These are phyloP conservation scores for Alnus rubra DNA, from an alignment of 306 rosid genomes.

Conservation along the genomic window DNA sequence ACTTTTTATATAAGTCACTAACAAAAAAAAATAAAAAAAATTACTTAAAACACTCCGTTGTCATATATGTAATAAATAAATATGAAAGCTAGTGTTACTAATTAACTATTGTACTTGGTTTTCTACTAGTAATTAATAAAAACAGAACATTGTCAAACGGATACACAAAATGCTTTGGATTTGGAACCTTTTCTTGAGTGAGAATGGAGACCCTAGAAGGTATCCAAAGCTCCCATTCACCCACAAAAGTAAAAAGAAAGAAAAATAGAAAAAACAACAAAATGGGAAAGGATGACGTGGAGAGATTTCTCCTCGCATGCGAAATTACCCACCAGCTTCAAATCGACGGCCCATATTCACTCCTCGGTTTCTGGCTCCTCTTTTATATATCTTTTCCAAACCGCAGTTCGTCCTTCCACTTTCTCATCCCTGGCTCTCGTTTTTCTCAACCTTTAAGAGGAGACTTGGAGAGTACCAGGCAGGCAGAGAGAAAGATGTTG, in stretches of 20 bases:
- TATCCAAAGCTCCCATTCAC: conserved; percentile 46
- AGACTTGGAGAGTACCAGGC: background rate
- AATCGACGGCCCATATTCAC: conserved; percentile 56
- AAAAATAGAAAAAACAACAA: background rate
- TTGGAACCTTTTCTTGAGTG: background rate
- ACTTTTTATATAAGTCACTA: too few relatives aligned
- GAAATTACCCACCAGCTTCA: conserved; percentile 7
- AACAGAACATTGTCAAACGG: background rate
- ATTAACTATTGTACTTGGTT: too few relatives aligned
- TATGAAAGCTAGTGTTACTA: too few relatives aligned
- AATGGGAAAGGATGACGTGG: conserved; percentile 41
- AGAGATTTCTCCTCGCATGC: conserved; percentile 28
- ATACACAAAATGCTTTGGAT: background rate
- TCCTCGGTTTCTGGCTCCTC: conserved; percentile 57
- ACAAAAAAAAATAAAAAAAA: too few relatives aligned
- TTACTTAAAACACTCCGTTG: too few relatives aligned
- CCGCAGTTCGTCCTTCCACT: background rate
- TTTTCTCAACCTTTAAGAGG: background rate
- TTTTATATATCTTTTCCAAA: conserved; percentile 36
- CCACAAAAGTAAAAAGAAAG: background rate
- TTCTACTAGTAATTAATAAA: too few relatives aligned
- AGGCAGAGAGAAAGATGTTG: conserved; percentile 41
- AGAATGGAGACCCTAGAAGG: background rate
- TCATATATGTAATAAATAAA: too few relatives aligned
- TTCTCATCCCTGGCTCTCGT: conserved; percentile 10